These are phyloP conservation scores for Pseudonitzschia pungens DNA, from an alignment of 108 stramenopile genomes.

Conservation along the genomic window DNA sequence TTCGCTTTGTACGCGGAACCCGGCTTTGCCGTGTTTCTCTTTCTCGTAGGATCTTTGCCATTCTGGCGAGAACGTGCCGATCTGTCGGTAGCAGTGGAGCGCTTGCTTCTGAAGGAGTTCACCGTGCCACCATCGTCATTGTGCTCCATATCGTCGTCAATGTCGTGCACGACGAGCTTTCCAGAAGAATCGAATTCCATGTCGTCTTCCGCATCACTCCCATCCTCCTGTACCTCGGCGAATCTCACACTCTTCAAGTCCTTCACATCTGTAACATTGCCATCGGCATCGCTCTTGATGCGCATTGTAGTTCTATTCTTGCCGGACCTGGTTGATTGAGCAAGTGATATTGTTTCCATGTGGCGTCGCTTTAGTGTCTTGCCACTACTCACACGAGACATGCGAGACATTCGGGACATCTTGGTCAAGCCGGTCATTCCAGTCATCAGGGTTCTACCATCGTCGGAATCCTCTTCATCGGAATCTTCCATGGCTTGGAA, in stretches of 20 bases:
- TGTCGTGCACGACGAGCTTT: conserved; percentile 67
- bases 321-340: not conserved
- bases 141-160: conserved; percentile 34
- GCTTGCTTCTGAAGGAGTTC: not conserved
- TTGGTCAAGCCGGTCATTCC: conserved; percentile 67
- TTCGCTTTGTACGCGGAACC: conserved; percentile 84
- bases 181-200: conserved; percentile 81
- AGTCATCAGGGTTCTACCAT: conserved; percentile 73
- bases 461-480: conserved; percentile 88
- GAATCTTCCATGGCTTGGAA: conserved; percentile 60
- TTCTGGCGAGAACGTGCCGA: conserved; percentile 16
- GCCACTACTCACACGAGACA: conserved; percentile 23
- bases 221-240: conserved; percentile 43
- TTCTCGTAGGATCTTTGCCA: conserved; percentile 15
- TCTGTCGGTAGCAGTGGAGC: conserved; percentile 9
- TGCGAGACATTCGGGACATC: conserved; percentile 48
- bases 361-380: conserved; percentile 35
- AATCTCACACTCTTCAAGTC: conserved; percentile 63
- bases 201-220: conserved; percentile 71
- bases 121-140: conserved; percentile 23
- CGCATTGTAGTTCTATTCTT: conserved; percentile 34
- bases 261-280: conserved; percentile 82
- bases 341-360: not conserved
- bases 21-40: conserved; percentile 35
- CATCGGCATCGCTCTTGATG: conserved; percentile 62